Evolutionary conservation across 2,329 filamentous ascomycete genomes (phyloP).

Genomic region (Graphilbum fragrans): DNA sequence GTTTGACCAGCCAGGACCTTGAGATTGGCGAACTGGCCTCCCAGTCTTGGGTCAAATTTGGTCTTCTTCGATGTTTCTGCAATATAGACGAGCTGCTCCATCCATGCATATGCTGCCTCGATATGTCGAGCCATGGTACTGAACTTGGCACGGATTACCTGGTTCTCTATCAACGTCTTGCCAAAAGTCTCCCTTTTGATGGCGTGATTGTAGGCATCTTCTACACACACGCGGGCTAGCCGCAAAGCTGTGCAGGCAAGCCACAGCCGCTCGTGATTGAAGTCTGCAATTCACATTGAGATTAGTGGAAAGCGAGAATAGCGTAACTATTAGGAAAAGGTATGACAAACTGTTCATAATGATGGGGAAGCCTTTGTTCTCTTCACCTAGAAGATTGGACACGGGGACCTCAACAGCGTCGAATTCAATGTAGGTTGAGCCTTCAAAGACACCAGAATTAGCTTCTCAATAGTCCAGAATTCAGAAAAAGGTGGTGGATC

Average conservation of each 20-base stretch:
- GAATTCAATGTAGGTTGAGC: constrained; percentile 67
- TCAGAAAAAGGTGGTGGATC: constrained; percentile 48
- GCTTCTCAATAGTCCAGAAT: constrained; percentile 30
- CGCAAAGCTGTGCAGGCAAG: constrained; percentile 56
- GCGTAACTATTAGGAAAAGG: neutral
- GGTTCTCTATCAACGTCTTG: constrained; percentile 69
- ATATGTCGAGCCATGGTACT: constrained; percentile 39
- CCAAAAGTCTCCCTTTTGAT: constrained; percentile 76
- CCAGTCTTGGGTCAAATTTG: constrained; percentile 12
- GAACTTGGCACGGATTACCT: constrained; percentile 68
- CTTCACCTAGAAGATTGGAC: constrained; percentile 63
- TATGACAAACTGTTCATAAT: constrained; percentile 49
- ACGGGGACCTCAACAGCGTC: constrained; percentile 78
- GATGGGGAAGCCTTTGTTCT: constrained; percentile 74
- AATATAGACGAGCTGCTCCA: constrained; percentile 39
- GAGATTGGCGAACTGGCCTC: constrained; percentile 1
- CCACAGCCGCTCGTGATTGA: constrained; percentile 75
- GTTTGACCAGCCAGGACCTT: constrained; percentile 29
- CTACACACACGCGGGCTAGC: constrained; percentile 54
- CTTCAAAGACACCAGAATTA: constrained; percentile 35
- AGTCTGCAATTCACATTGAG: constrained; percentile 30
- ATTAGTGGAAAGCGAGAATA: neutral
- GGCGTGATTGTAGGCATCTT: constrained; percentile 77
- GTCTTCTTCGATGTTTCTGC: constrained; percentile 11
- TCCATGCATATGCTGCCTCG: constrained; percentile 39